These are phyloP conservation scores for Pythium folliculosum DNA, from an alignment of 352 stramenopile species.

Conservation along the genomic window DNA sequence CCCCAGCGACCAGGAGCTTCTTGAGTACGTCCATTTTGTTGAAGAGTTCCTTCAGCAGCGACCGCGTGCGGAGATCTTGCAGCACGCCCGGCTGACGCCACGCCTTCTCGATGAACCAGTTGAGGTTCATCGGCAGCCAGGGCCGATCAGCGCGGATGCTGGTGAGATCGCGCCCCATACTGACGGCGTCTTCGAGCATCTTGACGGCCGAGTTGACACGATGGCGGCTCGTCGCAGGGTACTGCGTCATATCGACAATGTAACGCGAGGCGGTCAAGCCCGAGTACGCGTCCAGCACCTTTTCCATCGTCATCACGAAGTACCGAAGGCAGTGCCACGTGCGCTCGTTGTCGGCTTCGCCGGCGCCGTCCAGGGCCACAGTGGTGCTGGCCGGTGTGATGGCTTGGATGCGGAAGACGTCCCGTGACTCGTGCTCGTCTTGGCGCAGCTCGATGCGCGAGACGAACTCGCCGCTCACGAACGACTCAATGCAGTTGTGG, in stretches of 20 bases:
- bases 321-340: slow-evolving; percentile 18
- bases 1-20: slow-evolving; percentile 16
- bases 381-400: neutral
- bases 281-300: slow-evolving; percentile 23
- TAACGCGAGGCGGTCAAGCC: slow-evolving; percentile 14
- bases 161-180: slow-evolving; percentile 2
- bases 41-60: slow-evolving; percentile 1
- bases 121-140: slow-evolving; percentile 17
- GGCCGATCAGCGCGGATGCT: slow-evolving; percentile 1
- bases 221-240: neutral
- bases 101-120: slow-evolving; percentile 26
- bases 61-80: slow-evolving; percentile 8
- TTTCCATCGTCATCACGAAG: slow-evolving; percentile 26
- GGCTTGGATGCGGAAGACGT: slow-evolving; percentile 19
- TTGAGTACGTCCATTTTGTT: slow-evolving; percentile 27
- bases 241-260: slow-evolving; percentile 14
- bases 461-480: slow-evolving; percentile 14
- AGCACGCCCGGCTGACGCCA: slow-evolving; percentile 14
- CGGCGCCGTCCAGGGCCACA: neutral
- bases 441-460: slow-evolving; percentile 12
- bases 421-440: slow-evolving; percentile 6
- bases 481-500: slow-evolving; percentile 23
- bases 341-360: neutral
- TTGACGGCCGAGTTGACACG: slow-evolving; percentile 16
- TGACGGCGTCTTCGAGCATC: slow-evolving; percentile 11